Percentiles rank a stretch among this genome's conserved stretches.
Evolutionary conservation across 2,329 filamentous ascomycete species (phyloP).

Genomic region (Scytalidium lignicola): DNA sequence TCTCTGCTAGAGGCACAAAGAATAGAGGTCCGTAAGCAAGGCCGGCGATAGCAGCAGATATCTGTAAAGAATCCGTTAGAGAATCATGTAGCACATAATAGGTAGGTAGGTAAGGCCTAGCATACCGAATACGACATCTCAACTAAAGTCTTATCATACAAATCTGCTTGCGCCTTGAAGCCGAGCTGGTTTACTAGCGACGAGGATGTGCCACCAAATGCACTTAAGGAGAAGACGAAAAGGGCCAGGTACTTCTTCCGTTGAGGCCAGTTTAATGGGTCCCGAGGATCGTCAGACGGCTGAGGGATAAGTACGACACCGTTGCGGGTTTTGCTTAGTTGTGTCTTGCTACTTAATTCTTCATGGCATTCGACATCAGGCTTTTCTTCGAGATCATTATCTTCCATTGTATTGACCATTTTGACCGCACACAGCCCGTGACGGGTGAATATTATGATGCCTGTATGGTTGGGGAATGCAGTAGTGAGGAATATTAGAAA

Average conservation of each 20-base stretch:
- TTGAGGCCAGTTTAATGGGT: slow-evolving; percentile 37
- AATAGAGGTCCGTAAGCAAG: slow-evolving; percentile 8
- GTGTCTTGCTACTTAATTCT: slow-evolving; percentile 21
- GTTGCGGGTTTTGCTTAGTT: neutral
- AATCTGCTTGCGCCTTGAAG: slow-evolving; percentile 9
- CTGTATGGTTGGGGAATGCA: no score
- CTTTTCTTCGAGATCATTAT: no score
- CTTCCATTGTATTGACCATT: no score
- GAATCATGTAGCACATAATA: no score
- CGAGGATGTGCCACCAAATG: slow-evolving; percentile 25
- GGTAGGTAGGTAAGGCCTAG: no score
- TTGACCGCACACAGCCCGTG: no score
- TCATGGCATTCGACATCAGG: no score
- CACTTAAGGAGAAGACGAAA: slow-evolving; percentile 31
- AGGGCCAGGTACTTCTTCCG: slow-evolving; percentile 37
- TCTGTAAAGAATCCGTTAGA: neutral
- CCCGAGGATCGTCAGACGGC: slow-evolving; percentile 41
- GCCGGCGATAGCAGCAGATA: neutral
- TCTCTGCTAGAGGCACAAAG: slow-evolving; percentile 28
- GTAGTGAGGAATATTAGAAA: no score
- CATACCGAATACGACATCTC: neutral
- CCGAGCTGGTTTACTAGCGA: slow-evolving; percentile 5
- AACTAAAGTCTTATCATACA: slow-evolving; percentile 9
- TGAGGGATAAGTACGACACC: slow-evolving; percentile 29
- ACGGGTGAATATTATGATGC: no score